Evolutionary conservation across 768 basidiomycete genomes (phyloP).

Genomic region (Tulasnella calospora): DNA sequence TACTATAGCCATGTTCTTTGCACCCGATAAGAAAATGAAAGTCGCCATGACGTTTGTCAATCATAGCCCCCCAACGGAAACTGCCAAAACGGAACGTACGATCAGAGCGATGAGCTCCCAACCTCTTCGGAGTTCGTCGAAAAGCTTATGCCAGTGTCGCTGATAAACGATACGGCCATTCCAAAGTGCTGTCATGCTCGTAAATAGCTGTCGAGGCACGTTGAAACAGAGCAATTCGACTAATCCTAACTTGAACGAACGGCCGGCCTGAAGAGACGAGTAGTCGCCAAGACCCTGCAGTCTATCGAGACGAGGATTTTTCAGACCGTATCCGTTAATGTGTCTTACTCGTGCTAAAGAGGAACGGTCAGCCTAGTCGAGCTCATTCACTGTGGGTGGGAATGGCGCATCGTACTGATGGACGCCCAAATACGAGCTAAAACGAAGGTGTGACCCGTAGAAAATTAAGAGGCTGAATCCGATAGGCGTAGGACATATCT

Average conservation of each 20-base stretch:
- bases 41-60: not conserved
- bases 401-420: not conserved
- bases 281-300: not conserved
- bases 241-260: not conserved
- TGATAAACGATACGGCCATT: conserved; percentile 15
- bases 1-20: not conserved
- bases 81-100: not conserved
- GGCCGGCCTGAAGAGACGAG: not conserved
- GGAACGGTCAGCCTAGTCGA: not conserved
- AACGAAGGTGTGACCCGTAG: not conserved
- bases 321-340: conserved; percentile 5
- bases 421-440: not conserved
- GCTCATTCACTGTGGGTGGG: not conserved
- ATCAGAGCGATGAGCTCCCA: not conserved
- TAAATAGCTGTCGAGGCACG: not conserved
- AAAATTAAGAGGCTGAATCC: not conserved
- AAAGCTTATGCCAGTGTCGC: conserved; percentile 22
- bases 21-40: not conserved
- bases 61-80: not conserved
- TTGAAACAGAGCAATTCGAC: not conserved
- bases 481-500: not conserved
- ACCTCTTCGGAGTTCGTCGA: conserved; percentile 9
- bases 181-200: not conserved
- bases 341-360: conserved; percentile 9
- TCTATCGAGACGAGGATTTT: not conserved